phyloP scores from a whole-genome alignment of 2,329 filamentous ascomycete species.

The Beauveria australis region DNA sequence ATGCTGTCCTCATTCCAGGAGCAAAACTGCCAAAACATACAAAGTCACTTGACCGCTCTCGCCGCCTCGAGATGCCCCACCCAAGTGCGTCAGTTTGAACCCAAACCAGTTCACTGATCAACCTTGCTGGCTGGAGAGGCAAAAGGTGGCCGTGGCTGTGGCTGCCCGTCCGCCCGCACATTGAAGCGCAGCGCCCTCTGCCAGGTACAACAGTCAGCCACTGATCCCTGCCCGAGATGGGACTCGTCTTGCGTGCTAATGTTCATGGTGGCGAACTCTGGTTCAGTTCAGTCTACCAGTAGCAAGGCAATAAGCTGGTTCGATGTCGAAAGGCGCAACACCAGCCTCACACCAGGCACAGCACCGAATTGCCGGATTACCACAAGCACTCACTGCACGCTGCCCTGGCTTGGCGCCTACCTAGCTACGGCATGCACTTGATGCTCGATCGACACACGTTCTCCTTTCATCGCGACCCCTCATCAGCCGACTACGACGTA shows the following conservation, averaged over 20 bases:
- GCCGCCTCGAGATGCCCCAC: neutral
- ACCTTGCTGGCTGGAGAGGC: neutral
- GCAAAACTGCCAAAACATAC: neutral
- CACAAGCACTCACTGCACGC: no score
- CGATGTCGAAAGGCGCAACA: neutral
- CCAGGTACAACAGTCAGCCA: neutral
- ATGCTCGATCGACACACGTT: neutral
- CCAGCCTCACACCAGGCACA: neutral
- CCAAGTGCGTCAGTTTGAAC: slow-evolving; percentile 1
- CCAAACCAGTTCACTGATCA: neutral
- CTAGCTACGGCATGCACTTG: neutral
- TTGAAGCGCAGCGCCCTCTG: neutral
- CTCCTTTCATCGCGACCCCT: neutral
- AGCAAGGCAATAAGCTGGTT: neutral
- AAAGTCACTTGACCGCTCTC: slow-evolving; percentile 11
- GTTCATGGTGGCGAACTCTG: slow-evolving; percentile 3
- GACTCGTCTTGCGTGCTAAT: neutral
- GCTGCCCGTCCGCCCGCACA: neutral
- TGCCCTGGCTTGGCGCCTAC: no score
- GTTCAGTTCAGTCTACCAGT: neutral
- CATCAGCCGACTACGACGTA: neutral
- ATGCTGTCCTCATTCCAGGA: slow-evolving; percentile 5
- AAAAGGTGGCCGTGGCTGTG: neutral
- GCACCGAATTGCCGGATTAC: no score
- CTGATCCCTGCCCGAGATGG: neutral